Conservation (phyloP, 306 rosid species). For the Corylus avellana region DNA sequence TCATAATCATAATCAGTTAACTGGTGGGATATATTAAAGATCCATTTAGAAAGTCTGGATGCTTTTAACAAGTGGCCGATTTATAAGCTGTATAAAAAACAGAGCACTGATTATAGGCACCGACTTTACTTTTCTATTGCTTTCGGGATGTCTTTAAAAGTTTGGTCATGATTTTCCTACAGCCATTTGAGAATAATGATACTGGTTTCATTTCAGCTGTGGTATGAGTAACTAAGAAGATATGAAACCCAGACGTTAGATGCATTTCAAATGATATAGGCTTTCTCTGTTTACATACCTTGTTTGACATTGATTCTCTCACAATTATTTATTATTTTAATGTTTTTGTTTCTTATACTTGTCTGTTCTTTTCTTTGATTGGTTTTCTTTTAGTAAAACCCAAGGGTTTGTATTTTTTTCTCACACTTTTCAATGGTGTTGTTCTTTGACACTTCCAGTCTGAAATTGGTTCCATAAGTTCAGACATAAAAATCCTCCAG, state of each 20-base stretch:
- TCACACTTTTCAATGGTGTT: neutral
- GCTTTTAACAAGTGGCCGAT: neutral
- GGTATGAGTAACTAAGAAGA: too few relatives aligned
- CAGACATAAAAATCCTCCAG: conserved; percentile 94
- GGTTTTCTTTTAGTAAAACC: neutral
- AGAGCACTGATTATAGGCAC: neutral
- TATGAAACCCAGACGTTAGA: too few relatives aligned
- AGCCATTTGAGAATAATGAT: neutral
- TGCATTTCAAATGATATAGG: neutral
- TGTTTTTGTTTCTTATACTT: neutral
- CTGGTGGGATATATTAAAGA: neutral
- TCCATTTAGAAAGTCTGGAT: neutral
- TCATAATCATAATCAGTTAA: neutral
- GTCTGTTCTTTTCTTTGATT: neutral
- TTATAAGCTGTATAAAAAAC: neutral
- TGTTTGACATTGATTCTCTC: neutral
- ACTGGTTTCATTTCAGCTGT: too few relatives aligned
- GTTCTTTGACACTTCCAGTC: conserved; percentile 46
- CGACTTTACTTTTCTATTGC: neutral
- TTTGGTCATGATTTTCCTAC: neutral
- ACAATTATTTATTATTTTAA: neutral
- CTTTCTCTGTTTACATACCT: neutral
- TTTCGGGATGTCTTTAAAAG: neutral
- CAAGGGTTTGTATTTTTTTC: neutral
- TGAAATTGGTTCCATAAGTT: conserved; percentile 97